Evolutionary conservation across 495 filamentous ascomycete species (phyloP).

Genomic region (Rhypophila decipiens): DNA sequence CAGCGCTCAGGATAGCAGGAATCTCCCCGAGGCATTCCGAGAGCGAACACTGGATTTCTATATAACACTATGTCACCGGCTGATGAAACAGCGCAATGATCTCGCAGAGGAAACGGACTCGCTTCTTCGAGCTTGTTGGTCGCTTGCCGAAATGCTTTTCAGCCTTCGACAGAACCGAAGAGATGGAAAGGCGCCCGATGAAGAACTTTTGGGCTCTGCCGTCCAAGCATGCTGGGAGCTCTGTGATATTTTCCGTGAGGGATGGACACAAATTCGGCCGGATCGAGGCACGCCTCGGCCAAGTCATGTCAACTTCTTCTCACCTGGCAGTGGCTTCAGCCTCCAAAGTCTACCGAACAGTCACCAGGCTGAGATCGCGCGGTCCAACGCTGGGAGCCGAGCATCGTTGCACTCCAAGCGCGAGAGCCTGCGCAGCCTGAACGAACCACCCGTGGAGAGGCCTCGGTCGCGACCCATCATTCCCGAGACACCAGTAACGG

Average conservation of each 20-base stretch:
- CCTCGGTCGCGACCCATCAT: conserved; percentile 29
- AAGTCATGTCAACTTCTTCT: conserved; percentile 65
- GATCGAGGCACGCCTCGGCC: conserved; percentile 83
- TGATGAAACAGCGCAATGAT: conserved; percentile 85
- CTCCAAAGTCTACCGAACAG: conserved; percentile 11
- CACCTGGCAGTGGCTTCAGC: conserved; percentile 19
- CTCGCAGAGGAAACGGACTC: conserved; percentile 74
- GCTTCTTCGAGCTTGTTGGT: conserved; percentile 81
- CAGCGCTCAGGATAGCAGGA: conserved; percentile 76
- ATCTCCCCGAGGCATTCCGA: conserved; percentile 78
- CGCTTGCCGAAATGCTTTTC: conserved; percentile 88
- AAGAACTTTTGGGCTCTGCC: conserved; percentile 76
- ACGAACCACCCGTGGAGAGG: conserved; percentile 15
- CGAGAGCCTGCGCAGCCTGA: conserved; percentile 35
- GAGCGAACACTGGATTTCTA: conserved; percentile 91
- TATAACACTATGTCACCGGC: conserved; percentile 81
- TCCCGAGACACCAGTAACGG: conserved; percentile 86
- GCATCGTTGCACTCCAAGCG: conserved; percentile 40
- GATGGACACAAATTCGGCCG: conserved; percentile 83
- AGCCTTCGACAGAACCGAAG: conserved; percentile 78
- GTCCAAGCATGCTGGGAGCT: conserved; percentile 94
- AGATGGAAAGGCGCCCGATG: conserved; percentile 66
- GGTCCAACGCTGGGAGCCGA: conserved; percentile 33
- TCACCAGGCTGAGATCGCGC: conserved; percentile 23
- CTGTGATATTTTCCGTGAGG: conserved; percentile 87